Evolutionary conservation across 2,329 filamentous ascomycete genomes (phyloP), one percentile per base, ranked within the genome.

Genomic region (Aspergillus fischeri): DNA sequence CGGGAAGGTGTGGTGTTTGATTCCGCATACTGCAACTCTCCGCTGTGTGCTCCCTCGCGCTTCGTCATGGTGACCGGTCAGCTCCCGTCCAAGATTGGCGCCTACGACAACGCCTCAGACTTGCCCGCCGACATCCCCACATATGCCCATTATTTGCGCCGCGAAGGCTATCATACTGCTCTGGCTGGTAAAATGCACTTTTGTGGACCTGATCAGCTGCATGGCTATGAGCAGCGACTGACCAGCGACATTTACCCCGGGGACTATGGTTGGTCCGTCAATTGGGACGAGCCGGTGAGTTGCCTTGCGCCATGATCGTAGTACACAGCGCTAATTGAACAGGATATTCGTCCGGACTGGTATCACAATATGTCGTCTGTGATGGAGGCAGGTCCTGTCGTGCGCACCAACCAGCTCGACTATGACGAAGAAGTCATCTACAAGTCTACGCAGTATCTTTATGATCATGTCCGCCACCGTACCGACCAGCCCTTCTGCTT

Each of bases 141-240:
- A 1, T 97, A 95, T 70, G 91, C 92, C 8, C 92, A 97, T 75
- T 96, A 96, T 75, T 80, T 97, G 54, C 89, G 92, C 51, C 82
- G 85, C 45, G 86, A 88, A 67, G 91, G 91, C 53, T 97, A 97
- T 70, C 90, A 96, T 76, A 96, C 92, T 11, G 90, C 89, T 5
- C 80, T 97, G 65, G 91, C 92, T 4, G 92, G 92, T 61, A 97
- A 97, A 82, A 97, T 97, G 92, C 92, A 97, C 77, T 97, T 97
- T 72, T 89, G 95, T 54, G 92, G 92, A 35, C 79, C 80, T 0
- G 92, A 97, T 72, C 92, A 97, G 77, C 81, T 97, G 58, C 92
- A 97, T 72, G 92, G 92, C 29, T 97, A 96, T 69, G 92, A 97
- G 79, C 89, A 91, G 68, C 86, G 92, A 56, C 81, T 97, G 68